A percentile compares a stretch with the other conserved stretches of the same genome.
phyloP scores from a whole-genome alignment of 768 basidiomycete genomes.

The Chiua virens region DNA sequence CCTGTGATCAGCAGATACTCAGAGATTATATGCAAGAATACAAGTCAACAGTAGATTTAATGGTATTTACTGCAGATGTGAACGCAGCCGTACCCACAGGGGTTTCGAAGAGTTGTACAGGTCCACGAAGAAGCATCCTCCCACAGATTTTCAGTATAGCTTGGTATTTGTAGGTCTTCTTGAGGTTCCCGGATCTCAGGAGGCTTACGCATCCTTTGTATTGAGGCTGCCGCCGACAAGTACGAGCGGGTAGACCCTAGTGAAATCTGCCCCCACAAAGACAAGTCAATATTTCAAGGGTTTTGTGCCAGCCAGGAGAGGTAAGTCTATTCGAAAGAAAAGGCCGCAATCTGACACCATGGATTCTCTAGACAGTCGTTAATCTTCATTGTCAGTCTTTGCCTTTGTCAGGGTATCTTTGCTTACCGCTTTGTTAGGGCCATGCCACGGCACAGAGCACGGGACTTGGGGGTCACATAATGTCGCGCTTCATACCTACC shows the following conservation, averaged over 20 bases:
- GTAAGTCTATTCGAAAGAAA: no score
- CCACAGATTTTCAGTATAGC: constrained; percentile 2
- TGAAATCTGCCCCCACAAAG: no score
- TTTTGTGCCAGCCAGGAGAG: no score
- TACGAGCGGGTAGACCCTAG: no score
- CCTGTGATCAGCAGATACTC: no score
- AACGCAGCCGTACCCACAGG: background rate
- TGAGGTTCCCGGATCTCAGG: no score
- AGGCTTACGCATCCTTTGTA: no score
- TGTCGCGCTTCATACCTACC: constrained; percentile 7
- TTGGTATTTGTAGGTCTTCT: constrained; percentile 8
- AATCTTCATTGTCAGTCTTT: constrained; percentile 71
- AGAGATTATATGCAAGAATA: no score
- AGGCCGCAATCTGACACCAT: no score
- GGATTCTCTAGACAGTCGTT: background rate
- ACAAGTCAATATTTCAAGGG: no score
- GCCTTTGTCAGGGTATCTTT: no score
- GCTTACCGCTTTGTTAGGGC: background rate
- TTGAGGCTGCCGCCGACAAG: no score
- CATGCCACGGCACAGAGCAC: constrained; percentile 12
- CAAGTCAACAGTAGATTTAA: constrained; percentile 38
- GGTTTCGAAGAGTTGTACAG: background rate
- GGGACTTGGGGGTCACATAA: constrained; percentile 13
- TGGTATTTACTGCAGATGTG: constrained; percentile 23
- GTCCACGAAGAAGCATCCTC: constrained; percentile 1